Evolutionary conservation across 108 stramenopile species (phyloP), one percentile per base, ranked within the genome.

Genomic region (Craspedostauros australis): DNA sequence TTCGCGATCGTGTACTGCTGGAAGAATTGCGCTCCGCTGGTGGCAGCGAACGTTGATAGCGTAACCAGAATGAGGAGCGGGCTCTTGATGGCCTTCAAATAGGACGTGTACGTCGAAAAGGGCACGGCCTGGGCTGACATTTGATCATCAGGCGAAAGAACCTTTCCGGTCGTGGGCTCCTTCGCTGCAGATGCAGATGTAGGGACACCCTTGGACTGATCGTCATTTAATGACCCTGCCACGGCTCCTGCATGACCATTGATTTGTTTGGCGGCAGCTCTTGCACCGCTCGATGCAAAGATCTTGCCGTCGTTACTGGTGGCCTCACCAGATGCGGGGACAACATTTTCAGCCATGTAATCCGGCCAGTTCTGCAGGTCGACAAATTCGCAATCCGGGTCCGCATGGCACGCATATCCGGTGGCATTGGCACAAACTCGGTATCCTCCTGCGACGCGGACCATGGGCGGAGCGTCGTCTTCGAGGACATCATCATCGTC

Each of bases 51-150:
- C 1, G 85, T 72, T 5, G 57, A 34, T 5, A 87, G 12, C 59
- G 80, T 77, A 9, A 66, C 56, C 37, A 57, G 55, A 23, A 95
- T 50, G 8, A 95, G 56, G 7, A 64, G 16, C 8, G 91, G 91
- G 44, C 73, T 84, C 34, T 72, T 46, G 15, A 88, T 78, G 5
- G 79, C 64, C 36, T 72, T 78, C 25, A 93, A 66, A 62, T 93
- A 93, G 7, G 82, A 62, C 7, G 65, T 38, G 50, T 92, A 92
- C 2, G 84, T 79, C 7, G 65, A 68, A 27, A 60, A 34, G n/a
- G 84, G 79, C 9, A 92, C 79, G 33, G 83, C 79, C 47, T 79
- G 79, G 12, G 78, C 68, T n/a, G 77, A 75, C 84, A 89, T 89
- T 6, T 33, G 62, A 40, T 89, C 88, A 53, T 89, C 88, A 0